Evolutionary conservation across 352 stramenopile species (phyloP), one percentile per base, ranked within the genome.

Genomic region (Phytophthora cryptogea): DNA sequence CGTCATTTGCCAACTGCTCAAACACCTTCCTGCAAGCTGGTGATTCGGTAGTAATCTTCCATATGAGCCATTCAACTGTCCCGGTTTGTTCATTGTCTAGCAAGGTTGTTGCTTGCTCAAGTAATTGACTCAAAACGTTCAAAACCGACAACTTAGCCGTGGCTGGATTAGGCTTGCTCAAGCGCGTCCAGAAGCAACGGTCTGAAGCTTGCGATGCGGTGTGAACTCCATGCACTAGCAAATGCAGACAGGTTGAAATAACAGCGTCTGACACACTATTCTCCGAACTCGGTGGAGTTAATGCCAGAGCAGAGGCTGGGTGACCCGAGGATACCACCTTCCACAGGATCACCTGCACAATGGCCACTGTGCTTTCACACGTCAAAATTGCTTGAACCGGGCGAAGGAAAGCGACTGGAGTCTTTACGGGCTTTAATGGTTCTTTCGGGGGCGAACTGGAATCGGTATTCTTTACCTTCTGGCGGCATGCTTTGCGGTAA

Each of bases 191-290:
- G 36, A 90, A 95, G 8, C 39, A 31, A 8, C 65, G 42, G 17
- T 71, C 68, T 17, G 48, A 43, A 45, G 37, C 28, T 16, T 27
- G 14, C 10, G 54, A 70, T 20, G 85, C 85, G 8, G 80, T 82
- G 57, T 95, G 80, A 4, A 93, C 70, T 17, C 79, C 86, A 56
- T 92, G 80, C 30, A 92, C 87, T 10, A 95, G 68, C 52, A 95
- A 61, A 48, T 95, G 85, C 27, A 95, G 68, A 10, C 69, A 83
- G 11, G 85, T 95, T 35, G 87, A 94, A 31, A 95, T 83, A 9
- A 95, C 82, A 9, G 85, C 85, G 54, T 94, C 87, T 3, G 85
- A 94, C 0, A 94, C 79, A 6, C 64, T 68, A 31, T 74, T 82
- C 10, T 71, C 68, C 33, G 53, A 70, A 30, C 10, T 36, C 16